These are phyloP conservation scores for Candida krabiensis DNA, from an alignment of 805 yeast species.

Conservation along the genomic window DNA sequence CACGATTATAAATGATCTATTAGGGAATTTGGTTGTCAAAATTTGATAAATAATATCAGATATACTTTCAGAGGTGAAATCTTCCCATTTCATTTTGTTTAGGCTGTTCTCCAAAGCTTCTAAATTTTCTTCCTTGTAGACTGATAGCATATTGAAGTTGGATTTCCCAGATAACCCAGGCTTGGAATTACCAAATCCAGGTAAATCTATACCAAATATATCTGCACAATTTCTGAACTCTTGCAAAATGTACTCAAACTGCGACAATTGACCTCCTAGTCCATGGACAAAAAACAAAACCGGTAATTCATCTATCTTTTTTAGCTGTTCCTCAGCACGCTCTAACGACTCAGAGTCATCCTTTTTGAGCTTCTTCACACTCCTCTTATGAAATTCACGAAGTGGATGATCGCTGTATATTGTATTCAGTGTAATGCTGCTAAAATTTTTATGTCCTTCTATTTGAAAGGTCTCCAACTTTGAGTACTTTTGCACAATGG, in stretches of 20 bases:
- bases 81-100: conserved; percentile 37
- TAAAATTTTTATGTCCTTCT: conserved; percentile 19
- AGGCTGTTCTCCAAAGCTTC: conserved; percentile 29
- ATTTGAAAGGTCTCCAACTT: conserved; percentile 40
- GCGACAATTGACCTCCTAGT: conserved; percentile 85
- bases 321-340: conserved; percentile 24
- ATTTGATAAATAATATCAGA: conserved; percentile 40
- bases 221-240: conserved; percentile 61
- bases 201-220: conserved; percentile 73
- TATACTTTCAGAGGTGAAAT: conserved; percentile 42
- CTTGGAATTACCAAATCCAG: conserved; percentile 77
- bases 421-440: conserved; percentile 39
- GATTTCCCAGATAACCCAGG: conserved; percentile 12
- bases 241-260: conserved; percentile 73
- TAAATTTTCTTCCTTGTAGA: conserved; percentile 20
- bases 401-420: conserved; percentile 55
- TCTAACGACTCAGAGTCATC: conserved; percentile 15
- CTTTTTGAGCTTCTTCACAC: conserved; percentile 14
- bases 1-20: conserved; percentile 44
- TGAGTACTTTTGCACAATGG: conserved; percentile 50
- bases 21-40: conserved; percentile 39
- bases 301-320: conserved; percentile 51
- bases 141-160: conserved; percentile 22
- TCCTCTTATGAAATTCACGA: conserved; percentile 33
- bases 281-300: conserved; percentile 77